Conservation (phyloP, 768 basidiomycete genomes). For the Naematelia aurantialba region DNA sequence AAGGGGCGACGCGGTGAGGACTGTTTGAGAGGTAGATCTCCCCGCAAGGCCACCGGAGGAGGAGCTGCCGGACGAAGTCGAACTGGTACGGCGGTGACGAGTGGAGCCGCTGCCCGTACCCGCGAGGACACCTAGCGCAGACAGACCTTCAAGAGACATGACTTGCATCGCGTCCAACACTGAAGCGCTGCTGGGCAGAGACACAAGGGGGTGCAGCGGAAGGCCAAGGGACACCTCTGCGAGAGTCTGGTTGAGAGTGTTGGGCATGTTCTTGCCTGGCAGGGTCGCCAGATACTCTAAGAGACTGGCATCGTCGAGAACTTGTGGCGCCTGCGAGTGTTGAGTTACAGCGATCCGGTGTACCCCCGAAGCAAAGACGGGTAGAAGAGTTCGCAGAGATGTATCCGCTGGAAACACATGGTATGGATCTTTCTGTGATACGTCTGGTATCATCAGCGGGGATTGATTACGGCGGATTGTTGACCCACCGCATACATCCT, state of each 20-base stretch:
- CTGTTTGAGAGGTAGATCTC: background rate
- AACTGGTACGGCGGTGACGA: constrained; percentile 6
- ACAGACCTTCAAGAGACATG: constrained; percentile 29
- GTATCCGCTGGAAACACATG: constrained; percentile 16
- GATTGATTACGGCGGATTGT: background rate
- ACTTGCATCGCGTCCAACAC: constrained; percentile 41
- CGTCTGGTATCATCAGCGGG: constrained; percentile 19
- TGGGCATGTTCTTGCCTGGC: constrained; percentile 9
- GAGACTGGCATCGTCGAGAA: constrained; percentile 22
- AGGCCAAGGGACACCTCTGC: constrained; percentile 9
- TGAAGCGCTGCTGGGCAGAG: constrained; percentile 23
- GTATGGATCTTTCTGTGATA: constrained; percentile 38
- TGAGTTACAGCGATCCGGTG: constrained; percentile 28
- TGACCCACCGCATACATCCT: constrained; percentile 26
- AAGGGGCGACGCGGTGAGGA: constrained; percentile 15
- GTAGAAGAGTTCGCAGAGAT: constrained; percentile 20
- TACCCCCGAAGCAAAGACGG: constrained; percentile 31
- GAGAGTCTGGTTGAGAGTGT: constrained; percentile 13
- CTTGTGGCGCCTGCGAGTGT: constrained; percentile 3
- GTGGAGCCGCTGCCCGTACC: constrained; percentile 8
- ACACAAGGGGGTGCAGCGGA: constrained; percentile 32
- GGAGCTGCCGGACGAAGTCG: constrained; percentile 13
- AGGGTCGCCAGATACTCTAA: constrained; percentile 26
- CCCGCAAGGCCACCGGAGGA: constrained; percentile 6
- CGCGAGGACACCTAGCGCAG: constrained; percentile 30